Conservation (phyloP, 2,329 filamentous ascomycete genomes). For the Aspergillus cejpii region DNA sequence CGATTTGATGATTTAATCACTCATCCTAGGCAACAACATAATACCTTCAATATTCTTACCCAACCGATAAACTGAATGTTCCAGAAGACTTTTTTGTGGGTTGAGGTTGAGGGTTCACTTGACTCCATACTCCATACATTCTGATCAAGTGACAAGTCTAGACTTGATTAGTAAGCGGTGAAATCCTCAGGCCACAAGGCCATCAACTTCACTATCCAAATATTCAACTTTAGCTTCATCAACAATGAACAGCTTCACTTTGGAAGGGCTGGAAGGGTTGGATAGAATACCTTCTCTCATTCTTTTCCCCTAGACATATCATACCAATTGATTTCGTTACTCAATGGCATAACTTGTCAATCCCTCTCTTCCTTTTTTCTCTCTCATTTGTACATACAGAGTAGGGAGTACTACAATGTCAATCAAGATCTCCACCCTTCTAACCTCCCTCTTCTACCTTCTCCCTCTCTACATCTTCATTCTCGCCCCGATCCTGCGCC, state of each 20-base stretch:
- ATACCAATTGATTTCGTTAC: background rate
- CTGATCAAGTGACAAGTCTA: no score
- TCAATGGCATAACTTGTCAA: background rate
- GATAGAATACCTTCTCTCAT: no score
- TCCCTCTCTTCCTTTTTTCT: background rate
- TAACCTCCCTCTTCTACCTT: conserved; percentile 33
- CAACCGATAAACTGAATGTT: background rate
- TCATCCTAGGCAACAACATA: background rate
- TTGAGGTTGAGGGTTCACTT: no score
- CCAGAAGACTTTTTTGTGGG: no score
- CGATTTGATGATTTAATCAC: background rate
- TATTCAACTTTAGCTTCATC: no score
- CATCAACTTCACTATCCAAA: no score
- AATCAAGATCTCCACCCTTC: conserved; percentile 24
- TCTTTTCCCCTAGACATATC: no score
- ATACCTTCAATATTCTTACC: background rate
- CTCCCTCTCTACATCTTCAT: conserved; percentile 35
- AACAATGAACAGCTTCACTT: no score
- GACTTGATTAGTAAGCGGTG: no score
- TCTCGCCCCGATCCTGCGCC: conserved; percentile 28
- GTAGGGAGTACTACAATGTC: background rate
- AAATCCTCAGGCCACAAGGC: no score
- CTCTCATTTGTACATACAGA: background rate
- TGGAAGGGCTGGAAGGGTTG: no score
- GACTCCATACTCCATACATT: no score